phyloP scores from a whole-genome alignment of 1,139 yeast species.

The Pneumocystis wakefieldiae region DNA sequence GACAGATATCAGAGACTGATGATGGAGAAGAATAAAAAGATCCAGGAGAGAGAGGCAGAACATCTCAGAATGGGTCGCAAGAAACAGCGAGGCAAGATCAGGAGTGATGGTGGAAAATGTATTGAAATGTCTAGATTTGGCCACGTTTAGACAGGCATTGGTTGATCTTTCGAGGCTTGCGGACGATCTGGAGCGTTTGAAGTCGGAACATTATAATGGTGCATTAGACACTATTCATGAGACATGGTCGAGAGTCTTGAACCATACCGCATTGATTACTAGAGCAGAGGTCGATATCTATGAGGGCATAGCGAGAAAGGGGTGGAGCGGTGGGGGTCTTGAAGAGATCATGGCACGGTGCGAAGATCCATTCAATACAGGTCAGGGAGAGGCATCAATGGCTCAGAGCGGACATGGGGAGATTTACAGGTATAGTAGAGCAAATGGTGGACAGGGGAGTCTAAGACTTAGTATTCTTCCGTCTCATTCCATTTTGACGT shows the following conservation, averaged over 20 bases:
- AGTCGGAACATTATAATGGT: constrained; percentile 54
- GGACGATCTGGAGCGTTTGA: constrained; percentile 62
- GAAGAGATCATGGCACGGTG: neutral
- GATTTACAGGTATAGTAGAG: neutral
- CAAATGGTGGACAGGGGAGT: neutral
- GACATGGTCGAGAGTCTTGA: constrained; percentile 40
- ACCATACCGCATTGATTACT: constrained; percentile 47
- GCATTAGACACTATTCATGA: constrained; percentile 47
- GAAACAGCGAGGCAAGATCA: constrained; percentile 35
- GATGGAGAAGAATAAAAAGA: constrained; percentile 32
- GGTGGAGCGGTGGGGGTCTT: constrained; percentile 1
- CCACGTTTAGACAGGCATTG: constrained; percentile 49
- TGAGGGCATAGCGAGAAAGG: constrained; percentile 69
- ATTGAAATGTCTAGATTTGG: constrained; percentile 33
- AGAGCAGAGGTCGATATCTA: constrained; percentile 69
- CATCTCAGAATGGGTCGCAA: constrained; percentile 44
- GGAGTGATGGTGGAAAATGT: constrained; percentile 36
- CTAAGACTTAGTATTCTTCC: neutral
- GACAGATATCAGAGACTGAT: constrained; percentile 40
- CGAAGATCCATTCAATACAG: neutral
- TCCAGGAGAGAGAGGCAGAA: constrained; percentile 41
- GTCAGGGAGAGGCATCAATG: neutral
- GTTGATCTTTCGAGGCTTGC: constrained; percentile 54
- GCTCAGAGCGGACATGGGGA: neutral
- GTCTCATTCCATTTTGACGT: neutral